Percentiles rank a stretch among this genome's conserved stretches.
Evolutionary conservation across 768 basidiomycete species (phyloP).

Genomic region (Naganishia friedmannii): DNA sequence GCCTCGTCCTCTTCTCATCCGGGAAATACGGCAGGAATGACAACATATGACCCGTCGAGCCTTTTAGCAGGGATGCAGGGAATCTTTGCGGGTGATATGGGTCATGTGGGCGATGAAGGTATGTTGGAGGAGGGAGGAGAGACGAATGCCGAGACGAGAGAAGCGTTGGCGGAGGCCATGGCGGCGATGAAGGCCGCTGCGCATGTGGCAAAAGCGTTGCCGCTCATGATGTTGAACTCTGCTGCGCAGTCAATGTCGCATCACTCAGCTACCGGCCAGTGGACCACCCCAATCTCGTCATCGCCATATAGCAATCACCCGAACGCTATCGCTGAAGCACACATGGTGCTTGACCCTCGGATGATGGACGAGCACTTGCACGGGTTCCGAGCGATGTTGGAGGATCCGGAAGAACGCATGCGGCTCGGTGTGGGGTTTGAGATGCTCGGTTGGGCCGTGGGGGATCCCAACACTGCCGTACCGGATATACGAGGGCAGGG

Average conservation of each 20-base stretch:
- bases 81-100: neutral
- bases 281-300: neutral
- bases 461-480: neutral
- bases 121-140: neutral
- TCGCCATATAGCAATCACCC: neutral
- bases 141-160: conserved; percentile 10
- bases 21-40: no score
- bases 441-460: conserved; percentile 20
- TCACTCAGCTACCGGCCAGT: neutral
- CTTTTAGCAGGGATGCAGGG: neutral
- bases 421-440: conserved; percentile 11
- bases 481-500: neutral
- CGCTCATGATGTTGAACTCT: conserved; percentile 19
- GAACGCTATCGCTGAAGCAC: neutral
- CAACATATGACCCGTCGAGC: neutral
- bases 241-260: conserved; percentile 6
- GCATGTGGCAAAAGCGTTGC: conserved; percentile 16
- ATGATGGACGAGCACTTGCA: conserved; percentile 16
- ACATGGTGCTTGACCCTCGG: conserved; percentile 10
- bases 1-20: neutral
- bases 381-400: conserved; percentile 20
- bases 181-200: conserved; percentile 21
- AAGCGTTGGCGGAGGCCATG: conserved; percentile 20
- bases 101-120: no score
- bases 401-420: conserved; percentile 24